Evolutionary conservation across 2,329 filamentous ascomycete species (phyloP), one percentile per base, ranked within the genome.

Genomic region (Aureobasidium namibiae): DNA sequence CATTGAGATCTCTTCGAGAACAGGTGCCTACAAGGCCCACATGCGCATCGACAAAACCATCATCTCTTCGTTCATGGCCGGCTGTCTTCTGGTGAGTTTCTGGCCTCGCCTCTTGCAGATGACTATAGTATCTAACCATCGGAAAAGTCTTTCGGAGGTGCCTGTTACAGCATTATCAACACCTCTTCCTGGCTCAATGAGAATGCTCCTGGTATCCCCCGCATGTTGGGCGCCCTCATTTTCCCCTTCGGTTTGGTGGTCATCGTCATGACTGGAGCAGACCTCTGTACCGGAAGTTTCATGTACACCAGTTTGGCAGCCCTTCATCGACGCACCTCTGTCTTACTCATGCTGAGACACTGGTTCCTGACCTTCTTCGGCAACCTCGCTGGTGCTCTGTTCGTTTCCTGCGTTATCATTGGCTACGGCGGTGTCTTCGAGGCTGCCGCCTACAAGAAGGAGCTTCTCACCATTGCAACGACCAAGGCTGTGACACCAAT

Each of bases 41-140:
- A 82, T 79, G 77, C 73, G 78, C 9, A 69, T 76, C 4, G 76
- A 80, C 65, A 82, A 82, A 62, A 71, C 81, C 41, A 82, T 82
- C 63, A 64, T 80, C 50, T 80, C 76, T 61, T 70, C 76, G 6
- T 73, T 82, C 42, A 76, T 79, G 45, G 79, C 79, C 4, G 81
- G 81, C 0, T 75, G 75, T 60, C 67, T 83, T 4, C 68, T 83
- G 16, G n/a, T 6, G 6, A n/a, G 7, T 1, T 18, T 39, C 36
- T 39, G 5, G 18, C 1, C 9, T 1, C 10, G 18, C 36, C 18
- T 14, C 16, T 8, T 1, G n/a, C n/a, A n/a, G n/a, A n/a, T n/a
- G n/a, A n/a, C n/a, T n/a, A n/a, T n/a, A n/a, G n/a, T n/a, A n/a
- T n/a, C n/a, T n/a, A n/a, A n/a, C n/a, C n/a, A n/a, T n/a, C n/a